Conservation (phyloP, 768 basidiomycete genomes). For the Rhizopogon vesiculosus region DNA sequence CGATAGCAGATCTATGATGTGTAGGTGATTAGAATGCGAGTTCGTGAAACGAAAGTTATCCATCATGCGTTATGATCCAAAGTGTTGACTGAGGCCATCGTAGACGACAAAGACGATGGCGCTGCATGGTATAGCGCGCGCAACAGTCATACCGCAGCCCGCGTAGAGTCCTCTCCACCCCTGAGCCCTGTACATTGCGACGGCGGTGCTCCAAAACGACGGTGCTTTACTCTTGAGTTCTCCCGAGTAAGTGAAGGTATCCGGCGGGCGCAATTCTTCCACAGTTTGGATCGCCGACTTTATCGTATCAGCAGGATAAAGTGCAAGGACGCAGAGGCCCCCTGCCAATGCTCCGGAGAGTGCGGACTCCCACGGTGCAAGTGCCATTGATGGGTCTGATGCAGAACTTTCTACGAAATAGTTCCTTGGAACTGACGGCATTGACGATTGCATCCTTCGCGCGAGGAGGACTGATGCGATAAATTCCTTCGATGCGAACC, state of each 20-base stretch:
- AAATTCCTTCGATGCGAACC: slow-evolving; percentile 85
- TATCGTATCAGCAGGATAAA: slow-evolving; percentile 89
- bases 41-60: not conserved
- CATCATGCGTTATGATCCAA: slow-evolving; percentile 23
- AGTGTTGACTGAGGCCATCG: slow-evolving; percentile 55
- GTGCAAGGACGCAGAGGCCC: slow-evolving; percentile 68
- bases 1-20: not conserved
- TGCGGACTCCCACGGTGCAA: slow-evolving; percentile 68
- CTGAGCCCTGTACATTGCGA: slow-evolving; percentile 66
- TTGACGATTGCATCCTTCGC: slow-evolving; percentile 27
- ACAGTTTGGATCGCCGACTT: slow-evolving; percentile 91
- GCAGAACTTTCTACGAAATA: not conserved
- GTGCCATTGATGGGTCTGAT: slow-evolving; percentile 8
- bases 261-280: slow-evolving; percentile 64
- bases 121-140: slow-evolving; percentile 77
- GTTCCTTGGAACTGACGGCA: not conserved
- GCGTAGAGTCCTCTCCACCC: slow-evolving; percentile 81
- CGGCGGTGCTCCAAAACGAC: slow-evolving; percentile 55
- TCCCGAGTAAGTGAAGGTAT: slow-evolving; percentile 9
- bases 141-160: slow-evolving; percentile 85
- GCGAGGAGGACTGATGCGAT: slow-evolving; percentile 60
- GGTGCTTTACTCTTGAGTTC: slow-evolving; percentile 21
- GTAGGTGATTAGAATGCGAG: not conserved
- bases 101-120: slow-evolving; percentile 90
- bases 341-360: slow-evolving; percentile 77